These are phyloP conservation scores for Camelina laxa DNA, from an alignment of 345 rosid genomes.

Conservation along the genomic window DNA sequence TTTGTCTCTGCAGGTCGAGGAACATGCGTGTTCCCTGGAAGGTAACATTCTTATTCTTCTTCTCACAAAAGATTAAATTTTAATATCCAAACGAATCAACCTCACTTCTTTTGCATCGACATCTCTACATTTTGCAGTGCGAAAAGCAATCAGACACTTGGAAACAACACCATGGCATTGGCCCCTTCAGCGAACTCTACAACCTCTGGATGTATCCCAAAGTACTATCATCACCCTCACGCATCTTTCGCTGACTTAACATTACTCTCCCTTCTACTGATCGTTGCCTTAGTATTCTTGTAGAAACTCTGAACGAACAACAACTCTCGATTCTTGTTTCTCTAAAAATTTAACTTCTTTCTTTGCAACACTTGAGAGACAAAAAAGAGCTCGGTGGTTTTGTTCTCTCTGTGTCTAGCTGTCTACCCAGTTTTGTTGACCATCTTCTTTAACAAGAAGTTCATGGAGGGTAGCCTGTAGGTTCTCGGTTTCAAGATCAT, in stretches of 20 bases:
- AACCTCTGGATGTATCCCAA: slow-evolving; percentile 54
- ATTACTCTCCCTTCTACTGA: slow-evolving; percentile 49
- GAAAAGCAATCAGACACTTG: slow-evolving; percentile 69
- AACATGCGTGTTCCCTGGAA: slow-evolving; percentile 74
- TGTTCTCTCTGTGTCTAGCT: slow-evolving; percentile 27
- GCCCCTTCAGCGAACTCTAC: slow-evolving; percentile 89
- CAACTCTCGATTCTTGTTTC: slow-evolving; percentile 44
- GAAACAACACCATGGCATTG: slow-evolving; percentile 66
- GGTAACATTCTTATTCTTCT: slow-evolving; percentile 49
- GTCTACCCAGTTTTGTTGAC: slow-evolving; percentile 48
- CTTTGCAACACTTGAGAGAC: slow-evolving; percentile 33
- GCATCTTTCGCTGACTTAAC: slow-evolving; percentile 56
- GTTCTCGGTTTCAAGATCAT: slow-evolving; percentile 18
- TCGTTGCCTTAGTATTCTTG: slow-evolving; percentile 50
- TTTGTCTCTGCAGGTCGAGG: slow-evolving; percentile 69
- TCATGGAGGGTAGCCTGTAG: slow-evolving; percentile 36
- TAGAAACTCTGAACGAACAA: slow-evolving; percentile 44
- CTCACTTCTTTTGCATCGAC: slow-evolving; percentile 15
- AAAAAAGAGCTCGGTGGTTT: slow-evolving; percentile 34
- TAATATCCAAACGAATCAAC: background rate
- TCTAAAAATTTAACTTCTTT: slow-evolving; percentile 27
- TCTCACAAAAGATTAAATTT: slow-evolving; percentile 12
- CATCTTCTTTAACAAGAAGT: slow-evolving; percentile 22
- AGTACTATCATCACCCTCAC: slow-evolving; percentile 33
- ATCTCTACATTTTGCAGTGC: slow-evolving; percentile 48